Base-by-base conservation (phyloP, 2,329 filamentous ascomycete genomes). In the Cladophialophora bantiana region DNA sequence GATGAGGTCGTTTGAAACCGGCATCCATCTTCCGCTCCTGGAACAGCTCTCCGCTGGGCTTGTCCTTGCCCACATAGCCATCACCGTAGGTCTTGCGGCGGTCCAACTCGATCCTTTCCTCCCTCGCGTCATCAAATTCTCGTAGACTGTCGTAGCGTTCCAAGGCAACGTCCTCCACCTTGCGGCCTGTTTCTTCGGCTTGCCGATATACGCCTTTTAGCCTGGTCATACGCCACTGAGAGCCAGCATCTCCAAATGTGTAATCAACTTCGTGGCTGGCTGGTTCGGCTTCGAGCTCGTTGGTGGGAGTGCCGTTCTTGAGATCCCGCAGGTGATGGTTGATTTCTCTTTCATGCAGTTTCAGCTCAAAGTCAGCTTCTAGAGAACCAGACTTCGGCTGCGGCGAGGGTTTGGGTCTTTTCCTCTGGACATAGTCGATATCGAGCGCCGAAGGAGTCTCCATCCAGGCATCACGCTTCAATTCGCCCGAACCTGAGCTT, bases 211-310 rank as follows among this genome's bases (percentile, higher is more conserved):
- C 92, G 10, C 89, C 90, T 71, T 91, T 93, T 36, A 99, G 86
- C 78, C 94, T 97, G 5, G 90, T 96, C 94, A 99, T 97, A 58
- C 96, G 89, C 95, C 96, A 99, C 73, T 93, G 88, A 13, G 94
- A 94, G 0, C 95, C 94, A 6, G 87, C 81, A 77, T 99, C 95
- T 18, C 96, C 95, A 78, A 99, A 96, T 0, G 82, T 91, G 76
- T 98, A 99, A 65, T 87, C 83, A 7, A 96, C 87, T 64, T 91
- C 86, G 61, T 88, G 83, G 53, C 87, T 80, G 0, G 84, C 81
- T 1, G 85, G 83, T 20, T 70, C 63, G 15, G 50, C 53, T 36
- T 68, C 80, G 9, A 86, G 77, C 13, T 87, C 83, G 34, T 87
- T 84, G 1, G 84, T 70, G 0, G 78, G 79, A 59, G 85, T 88